Base-by-base conservation (phyloP, 2,329 filamentous ascomycete genomes). In the Exserohilum rostratum region DNA sequence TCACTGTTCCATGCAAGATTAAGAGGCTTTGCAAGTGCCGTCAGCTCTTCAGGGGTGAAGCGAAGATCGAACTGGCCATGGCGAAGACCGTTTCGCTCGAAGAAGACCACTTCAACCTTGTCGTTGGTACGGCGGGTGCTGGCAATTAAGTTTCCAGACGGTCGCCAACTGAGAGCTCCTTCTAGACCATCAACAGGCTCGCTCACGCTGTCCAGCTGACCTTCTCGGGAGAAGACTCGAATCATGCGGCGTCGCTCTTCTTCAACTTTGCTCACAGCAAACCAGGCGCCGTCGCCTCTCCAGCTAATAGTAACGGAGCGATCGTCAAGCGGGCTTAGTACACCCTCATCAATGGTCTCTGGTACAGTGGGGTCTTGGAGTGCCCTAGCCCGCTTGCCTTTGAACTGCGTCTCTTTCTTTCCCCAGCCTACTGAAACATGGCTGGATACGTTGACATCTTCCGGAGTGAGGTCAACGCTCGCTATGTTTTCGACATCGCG, bases 371-470 rank as follows among this genome's bases (percentile, higher is more conserved):
- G 95, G 74, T 99, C 95, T 49, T 91, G 85, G 61, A 98, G 80
- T 17, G 92, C 92, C 77, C 86, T 88, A 53, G 93, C 93, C 58
- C 93, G 87, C 68, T 90, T 91, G 46, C 95, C 95, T 70, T 97
- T 90, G 74, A 99, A 99, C 74, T 99, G 95, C 0, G 95, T 99
- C 77, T 99, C 95, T 72, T 90, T 91, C 80, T 98, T 98, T 55
- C 95, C 95, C 95, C 95, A 99, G 45, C 95, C 95, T 18, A 99
- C 93, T 17, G 92, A 96, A 53, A 97, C 95, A 79, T 97, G 93
- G 73, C 89, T 95, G 22, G 90, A 98, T n/a, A 87, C 85, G 65
- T 89, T 89, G 60, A 96, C 83, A 75, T 96, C 93, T 39, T 93
- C 90, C 0, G 80, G 72, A 0, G 84, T 85, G 74, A 98, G 86